phyloP scores from a whole-genome alignment of 2,329 filamentous ascomycete genomes.

The Pezizomycotina sp. region DNA sequence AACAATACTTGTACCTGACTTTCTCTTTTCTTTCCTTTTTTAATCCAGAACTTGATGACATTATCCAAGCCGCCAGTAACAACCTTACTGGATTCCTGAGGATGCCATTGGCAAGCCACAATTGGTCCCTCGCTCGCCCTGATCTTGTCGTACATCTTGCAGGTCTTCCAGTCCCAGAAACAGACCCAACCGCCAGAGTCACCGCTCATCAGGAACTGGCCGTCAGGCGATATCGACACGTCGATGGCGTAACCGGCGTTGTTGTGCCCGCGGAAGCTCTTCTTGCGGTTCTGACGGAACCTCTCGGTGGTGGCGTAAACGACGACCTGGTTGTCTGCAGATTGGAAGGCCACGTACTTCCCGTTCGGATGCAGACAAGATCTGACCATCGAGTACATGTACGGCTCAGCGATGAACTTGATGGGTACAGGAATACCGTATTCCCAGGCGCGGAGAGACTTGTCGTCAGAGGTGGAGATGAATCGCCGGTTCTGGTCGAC shows the following conservation, averaged over 20 bases:
- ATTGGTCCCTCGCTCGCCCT: constrained; percentile 66
- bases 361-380: constrained; percentile 70
- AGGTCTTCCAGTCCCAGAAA: constrained; percentile 99
- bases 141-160: constrained; percentile 97
- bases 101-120: constrained; percentile 85
- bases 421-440: constrained; percentile 97
- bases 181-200: constrained; percentile 79
- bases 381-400: constrained; percentile 93
- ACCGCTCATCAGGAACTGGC: constrained; percentile 73
- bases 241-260: constrained; percentile 89
- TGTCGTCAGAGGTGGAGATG: constrained; percentile 96
- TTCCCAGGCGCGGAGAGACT: constrained; percentile 90
- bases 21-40: constrained; percentile 26
- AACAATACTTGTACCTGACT: too few species aligned
- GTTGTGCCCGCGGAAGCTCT: constrained; percentile 89
- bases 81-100: constrained; percentile 91
- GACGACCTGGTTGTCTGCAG: constrained; percentile 86
- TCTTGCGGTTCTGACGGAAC: constrained; percentile 94
- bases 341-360: constrained; percentile 90
- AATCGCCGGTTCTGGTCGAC: constrained; percentile 88
- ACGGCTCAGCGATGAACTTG: constrained; percentile 92
- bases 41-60: constrained; percentile 87
- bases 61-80: constrained; percentile 81
- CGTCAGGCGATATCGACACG: constrained; percentile 73
- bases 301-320: constrained; percentile 90